phyloP scores from a whole-genome alignment of 805 yeast species.

The Metahyphopichia silvanorum region DNA sequence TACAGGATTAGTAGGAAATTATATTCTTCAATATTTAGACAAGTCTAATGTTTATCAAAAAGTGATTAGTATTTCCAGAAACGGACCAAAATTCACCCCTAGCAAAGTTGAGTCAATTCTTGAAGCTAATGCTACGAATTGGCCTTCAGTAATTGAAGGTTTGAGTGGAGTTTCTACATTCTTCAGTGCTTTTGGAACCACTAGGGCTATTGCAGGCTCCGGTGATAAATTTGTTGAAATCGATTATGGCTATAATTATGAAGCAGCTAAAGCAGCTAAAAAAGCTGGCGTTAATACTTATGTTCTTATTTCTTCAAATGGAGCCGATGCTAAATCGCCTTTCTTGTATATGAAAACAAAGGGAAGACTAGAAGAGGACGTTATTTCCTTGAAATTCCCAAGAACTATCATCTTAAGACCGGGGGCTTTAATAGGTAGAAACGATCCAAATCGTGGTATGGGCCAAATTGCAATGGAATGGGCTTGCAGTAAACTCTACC shows the following conservation, averaged over 20 bases:
- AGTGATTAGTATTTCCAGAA: conserved; percentile 52
- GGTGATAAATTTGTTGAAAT: conserved; percentile 65
- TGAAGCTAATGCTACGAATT: conserved; percentile 45
- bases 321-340: conserved; percentile 58
- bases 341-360: conserved; percentile 65
- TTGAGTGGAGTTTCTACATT: conserved; percentile 38
- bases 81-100: conserved; percentile 30
- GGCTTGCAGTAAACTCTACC: conserved; percentile 19
- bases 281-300: conserved; percentile 64
- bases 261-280: conserved; percentile 71
- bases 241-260: conserved; percentile 71
- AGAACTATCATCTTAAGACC: conserved; percentile 75
- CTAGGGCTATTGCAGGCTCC: conserved; percentile 69
- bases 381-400: conserved; percentile 62
- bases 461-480: conserved; percentile 26
- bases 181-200: conserved; percentile 74
- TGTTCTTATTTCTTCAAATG: conserved; percentile 62
- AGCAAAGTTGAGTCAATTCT: conserved; percentile 36
- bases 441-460: conserved; percentile 43
- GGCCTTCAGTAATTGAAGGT: conserved; percentile 44
- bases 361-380: conserved; percentile 72
- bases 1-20: conserved; percentile 74
- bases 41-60: conserved; percentile 31
- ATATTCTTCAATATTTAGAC: conserved; percentile 46
- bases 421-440: conserved; percentile 66